phyloP scores from a whole-genome alignment of 345 rosid genomes.

The Hibiscus syriacus region DNA sequence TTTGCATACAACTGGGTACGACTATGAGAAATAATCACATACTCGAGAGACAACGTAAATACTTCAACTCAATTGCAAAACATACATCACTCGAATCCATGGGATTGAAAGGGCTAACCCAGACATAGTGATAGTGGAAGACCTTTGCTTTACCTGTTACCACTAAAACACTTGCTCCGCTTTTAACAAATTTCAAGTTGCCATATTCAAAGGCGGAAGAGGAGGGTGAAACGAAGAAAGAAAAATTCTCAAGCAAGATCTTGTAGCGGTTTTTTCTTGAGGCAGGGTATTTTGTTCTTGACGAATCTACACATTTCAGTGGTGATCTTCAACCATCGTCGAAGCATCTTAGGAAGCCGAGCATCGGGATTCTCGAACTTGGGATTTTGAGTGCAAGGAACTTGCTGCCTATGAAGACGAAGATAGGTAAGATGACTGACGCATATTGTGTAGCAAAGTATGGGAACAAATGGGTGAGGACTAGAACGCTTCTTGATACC shows the following conservation, averaged over 20 bases:
- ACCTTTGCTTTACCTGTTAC: no score
- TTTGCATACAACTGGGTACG: no score
- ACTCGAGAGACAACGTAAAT: no score
- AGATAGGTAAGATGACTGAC: slow-evolving; percentile 69
- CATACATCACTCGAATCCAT: no score
- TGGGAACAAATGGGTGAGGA: slow-evolving; percentile 95
- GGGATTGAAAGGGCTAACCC: no score
- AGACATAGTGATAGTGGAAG: no score
- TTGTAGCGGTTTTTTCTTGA: slow-evolving; percentile 52
- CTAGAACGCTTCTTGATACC: slow-evolving; percentile 85
- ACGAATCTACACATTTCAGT: slow-evolving; percentile 89
- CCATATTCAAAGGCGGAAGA: slow-evolving; percentile 36
- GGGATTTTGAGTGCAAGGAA: slow-evolving; percentile 82
- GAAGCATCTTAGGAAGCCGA: slow-evolving; percentile 62
- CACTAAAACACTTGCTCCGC: no score
- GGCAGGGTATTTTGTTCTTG: slow-evolving; percentile 94
- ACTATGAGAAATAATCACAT: no score
- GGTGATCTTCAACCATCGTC: slow-evolving; percentile 93
- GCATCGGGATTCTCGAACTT: slow-evolving; percentile 75
- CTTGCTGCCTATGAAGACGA: slow-evolving; percentile 79
- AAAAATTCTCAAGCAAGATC: slow-evolving; percentile 86
- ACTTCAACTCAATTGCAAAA: no score
- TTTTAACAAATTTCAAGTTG: no score
- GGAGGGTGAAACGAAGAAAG: slow-evolving; percentile 64
- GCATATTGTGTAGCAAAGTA: slow-evolving; percentile 95